A percentile compares a stretch with the other conserved stretches of the same genome.
Evolutionary conservation across 495 filamentous ascomycete genomes (phyloP).

Genomic region (Hypomontagnella submonticulosa): DNA sequence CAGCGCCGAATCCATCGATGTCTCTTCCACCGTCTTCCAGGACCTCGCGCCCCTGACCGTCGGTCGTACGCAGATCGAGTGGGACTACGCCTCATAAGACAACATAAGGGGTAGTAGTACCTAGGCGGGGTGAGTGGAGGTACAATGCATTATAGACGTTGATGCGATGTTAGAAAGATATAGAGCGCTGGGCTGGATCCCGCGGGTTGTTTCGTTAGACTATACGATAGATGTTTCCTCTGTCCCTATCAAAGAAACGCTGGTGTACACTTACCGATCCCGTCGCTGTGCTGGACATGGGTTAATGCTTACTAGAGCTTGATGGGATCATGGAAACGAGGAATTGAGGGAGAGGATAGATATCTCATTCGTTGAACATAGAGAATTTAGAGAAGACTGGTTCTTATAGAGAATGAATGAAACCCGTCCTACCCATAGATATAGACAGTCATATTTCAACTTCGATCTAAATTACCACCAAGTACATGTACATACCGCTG

Average conservation of each 20-base stretch:
- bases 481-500: too few relatives aligned
- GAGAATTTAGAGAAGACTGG: neutral
- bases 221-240: too few relatives aligned
- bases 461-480: too few relatives aligned
- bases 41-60: conserved; percentile 48
- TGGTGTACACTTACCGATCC: neutral
- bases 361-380: too few relatives aligned
- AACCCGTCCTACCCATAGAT: neutral
- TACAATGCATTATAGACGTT: too few relatives aligned
- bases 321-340: too few relatives aligned
- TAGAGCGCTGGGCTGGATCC: neutral
- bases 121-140: neutral
- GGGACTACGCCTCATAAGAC: conserved; percentile 34
- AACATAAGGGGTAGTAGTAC: too few relatives aligned
- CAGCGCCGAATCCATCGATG: conserved; percentile 55
- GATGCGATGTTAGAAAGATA: too few relatives aligned
- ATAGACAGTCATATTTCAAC: too few relatives aligned
- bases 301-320: neutral
- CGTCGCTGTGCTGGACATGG: conserved; percentile 17
- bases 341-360: too few relatives aligned
- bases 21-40: conserved; percentile 56
- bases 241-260: too few relatives aligned
- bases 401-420: conserved; percentile 12
- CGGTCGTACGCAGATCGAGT: conserved; percentile 50
- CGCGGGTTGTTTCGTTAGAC: too few relatives aligned